Base-by-base conservation (phyloP, 495 filamentous ascomycete species). In the Penicillium crystallinum region DNA sequence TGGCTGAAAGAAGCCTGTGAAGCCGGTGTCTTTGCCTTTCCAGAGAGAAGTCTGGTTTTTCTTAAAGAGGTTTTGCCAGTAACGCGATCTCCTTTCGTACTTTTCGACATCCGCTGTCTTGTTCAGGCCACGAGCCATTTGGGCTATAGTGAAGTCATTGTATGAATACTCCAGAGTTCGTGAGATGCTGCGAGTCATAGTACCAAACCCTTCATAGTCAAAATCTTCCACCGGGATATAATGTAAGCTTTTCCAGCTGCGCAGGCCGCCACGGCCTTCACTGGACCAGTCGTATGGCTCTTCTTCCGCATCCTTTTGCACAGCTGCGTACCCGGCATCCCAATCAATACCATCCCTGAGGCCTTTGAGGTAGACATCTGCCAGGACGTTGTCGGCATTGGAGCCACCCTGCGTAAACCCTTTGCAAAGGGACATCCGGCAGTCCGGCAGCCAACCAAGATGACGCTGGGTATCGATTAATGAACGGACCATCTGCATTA, bases 31-130 rank as follows among this genome's bases (percentile, higher is more conserved):
- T 2, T 47, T 63, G 5, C 65, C 66, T 23, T 69, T 67, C 3
- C 77, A 63, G 10, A 73, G 73, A 1, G 76, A 80, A 7, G 71
- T 70, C 45, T 75, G 72, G 33, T 78, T 68, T 0, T 72, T 64
- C 52, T 85, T 82, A 77, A 85, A 91, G 23, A 88, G 78, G 59
- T 88, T 86, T 27, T 75, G 70, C 88, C 88, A 90, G 49, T 82
- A 80, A 5, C 74, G 70, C 0, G 82, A 83, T 8, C 78, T 78
- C 15, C 68, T 64, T 49, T 86, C 73, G 55, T 90, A 90, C 36
- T 77, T 82, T 23, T 76, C 56, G 10, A 74, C 73, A 37, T 89
- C 86, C 0, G 55, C 69, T 0, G 54, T 63, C 46, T 80, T 80
- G 19, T 78, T 78, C 6, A 89, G 63, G 2, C 84, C 81, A 15